These are phyloP conservation scores for Achaetomiella virescens DNA, from an alignment of 495 filamentous ascomycete species.

Conservation along the genomic window DNA sequence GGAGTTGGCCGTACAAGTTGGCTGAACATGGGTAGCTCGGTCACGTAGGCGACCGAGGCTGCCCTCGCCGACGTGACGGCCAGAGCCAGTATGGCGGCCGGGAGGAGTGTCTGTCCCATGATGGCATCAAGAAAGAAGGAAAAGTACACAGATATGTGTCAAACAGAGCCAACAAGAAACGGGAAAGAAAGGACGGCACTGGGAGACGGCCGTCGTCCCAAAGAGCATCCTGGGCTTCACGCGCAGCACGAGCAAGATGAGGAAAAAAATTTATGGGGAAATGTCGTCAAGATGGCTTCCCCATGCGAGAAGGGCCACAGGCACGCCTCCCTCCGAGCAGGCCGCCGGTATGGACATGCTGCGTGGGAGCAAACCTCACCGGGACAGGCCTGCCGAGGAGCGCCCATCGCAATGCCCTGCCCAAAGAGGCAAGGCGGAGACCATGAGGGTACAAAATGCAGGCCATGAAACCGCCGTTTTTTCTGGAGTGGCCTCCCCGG, in stretches of 20 bases:
- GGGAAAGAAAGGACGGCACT: conserved; percentile 10
- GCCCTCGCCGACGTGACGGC: conserved; percentile 8
- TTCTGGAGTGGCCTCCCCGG: not conserved
- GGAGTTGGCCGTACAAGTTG: conserved; percentile 30
- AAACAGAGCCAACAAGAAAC: not conserved
- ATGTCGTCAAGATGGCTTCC: not conserved
- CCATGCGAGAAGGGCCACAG: not conserved
- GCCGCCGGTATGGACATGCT: not conserved
- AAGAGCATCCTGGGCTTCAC: not conserved
- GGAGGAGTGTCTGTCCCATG: conserved; percentile 14
- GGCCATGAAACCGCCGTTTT: not conserved
- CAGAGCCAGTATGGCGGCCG: conserved; percentile 7
- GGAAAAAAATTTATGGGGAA: not conserved
- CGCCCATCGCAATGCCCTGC: not conserved
- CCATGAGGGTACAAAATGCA: not conserved
- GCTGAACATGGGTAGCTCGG: conserved; percentile 38
- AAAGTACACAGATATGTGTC: not conserved
- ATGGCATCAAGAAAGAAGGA: conserved; percentile 2
- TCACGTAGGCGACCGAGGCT: conserved; percentile 34
- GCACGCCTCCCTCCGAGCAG: not conserved
- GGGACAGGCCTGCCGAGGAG: not conserved
- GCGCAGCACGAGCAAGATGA: not conserved
- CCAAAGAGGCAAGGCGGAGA: conserved; percentile 4
- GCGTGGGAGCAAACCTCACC: not conserved
- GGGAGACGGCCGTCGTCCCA: conserved; percentile 3